Evolutionary conservation across 2,329 filamentous ascomycete genomes (phyloP).

Genomic region (Aspergillus quadricinctus): DNA sequence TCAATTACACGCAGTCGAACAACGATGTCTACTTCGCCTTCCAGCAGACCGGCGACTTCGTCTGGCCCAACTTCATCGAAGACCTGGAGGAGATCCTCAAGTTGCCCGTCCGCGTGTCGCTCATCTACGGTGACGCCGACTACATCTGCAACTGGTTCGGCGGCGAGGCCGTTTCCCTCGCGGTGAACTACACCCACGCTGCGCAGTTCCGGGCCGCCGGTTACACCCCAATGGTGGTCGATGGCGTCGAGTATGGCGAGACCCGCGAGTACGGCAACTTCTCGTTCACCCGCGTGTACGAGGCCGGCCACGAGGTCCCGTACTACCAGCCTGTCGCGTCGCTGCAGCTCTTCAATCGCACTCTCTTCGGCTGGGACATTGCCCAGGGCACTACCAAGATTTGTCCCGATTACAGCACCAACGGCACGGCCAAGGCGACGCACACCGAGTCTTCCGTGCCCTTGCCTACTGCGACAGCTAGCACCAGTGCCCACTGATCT

Average conservation of each 20-base stretch:
- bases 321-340: conserved; percentile 56
- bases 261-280: conserved; percentile 75
- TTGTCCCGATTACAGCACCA: conserved; percentile 34
- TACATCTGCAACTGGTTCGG: conserved; percentile 60
- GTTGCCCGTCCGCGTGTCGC: conserved; percentile 61
- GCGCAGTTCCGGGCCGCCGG: conserved; percentile 61
- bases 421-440: conserved; percentile 39
- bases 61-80: conserved; percentile 58
- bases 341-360: conserved; percentile 58
- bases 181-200: conserved; percentile 49
- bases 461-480: conserved; percentile 22
- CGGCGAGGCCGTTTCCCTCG: conserved; percentile 68
- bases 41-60: conserved; percentile 56
- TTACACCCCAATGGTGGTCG: conserved; percentile 68
- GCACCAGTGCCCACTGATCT: neutral
- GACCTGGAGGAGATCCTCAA: conserved; percentile 58
- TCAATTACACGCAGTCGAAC: conserved; percentile 54
- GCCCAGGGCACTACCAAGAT: conserved; percentile 46
- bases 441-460: conserved; percentile 43
- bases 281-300: conserved; percentile 63
- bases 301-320: conserved; percentile 61
- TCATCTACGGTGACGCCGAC: conserved; percentile 65
- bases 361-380: conserved; percentile 53
- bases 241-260: conserved; percentile 61
- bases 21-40: conserved; percentile 44